Percentiles rank a stretch among this genome's conserved stretches.
phyloP scores from a whole-genome alignment of 192 early-diverging fungal species.

The Coemansia sp. region DNA sequence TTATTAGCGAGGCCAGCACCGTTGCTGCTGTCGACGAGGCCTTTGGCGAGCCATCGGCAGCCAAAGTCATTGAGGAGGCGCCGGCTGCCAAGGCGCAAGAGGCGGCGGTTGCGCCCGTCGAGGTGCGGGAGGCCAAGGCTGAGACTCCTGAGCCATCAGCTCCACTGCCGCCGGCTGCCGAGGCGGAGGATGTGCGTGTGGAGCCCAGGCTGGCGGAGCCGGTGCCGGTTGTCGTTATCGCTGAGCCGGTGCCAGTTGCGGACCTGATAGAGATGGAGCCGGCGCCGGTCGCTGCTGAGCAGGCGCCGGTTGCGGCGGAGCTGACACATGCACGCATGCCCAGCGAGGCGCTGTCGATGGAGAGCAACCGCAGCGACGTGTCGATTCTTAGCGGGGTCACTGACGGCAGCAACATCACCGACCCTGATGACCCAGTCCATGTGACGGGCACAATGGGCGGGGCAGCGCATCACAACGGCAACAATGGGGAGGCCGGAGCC shows the following conservation, averaged over 20 bases:
- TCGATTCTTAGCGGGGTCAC: background rate
- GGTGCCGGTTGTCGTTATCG: background rate
- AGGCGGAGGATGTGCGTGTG: background rate
- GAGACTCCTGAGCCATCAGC: background rate
- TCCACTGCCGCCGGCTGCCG: background rate
- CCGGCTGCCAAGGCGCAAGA: background rate
- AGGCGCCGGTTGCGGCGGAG: background rate
- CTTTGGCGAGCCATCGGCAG: background rate
- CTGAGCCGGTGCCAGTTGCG: background rate
- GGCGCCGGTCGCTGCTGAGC: background rate
- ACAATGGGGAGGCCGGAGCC: background rate
- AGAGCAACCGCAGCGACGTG: background rate
- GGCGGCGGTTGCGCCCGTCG: background rate
- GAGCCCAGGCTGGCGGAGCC: background rate
- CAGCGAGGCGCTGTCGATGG: background rate
- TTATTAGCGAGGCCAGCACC: slow-evolving; percentile 31
- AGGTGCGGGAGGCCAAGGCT: background rate
- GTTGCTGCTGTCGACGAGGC: slow-evolving; percentile 1
- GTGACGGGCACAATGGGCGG: slow-evolving; percentile 6
- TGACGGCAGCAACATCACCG: slow-evolving; percentile 8
- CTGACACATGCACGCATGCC: background rate
- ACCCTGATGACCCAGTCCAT: slow-evolving; percentile 27
- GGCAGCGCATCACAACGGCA: background rate
- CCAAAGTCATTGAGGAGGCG: background rate
- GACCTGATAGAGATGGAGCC: background rate